A percentile compares a stretch with the other conserved stretches of the same genome.
Evolutionary conservation across 1,284 basidiomycete species (phyloP).

Genomic region (Ganoderma meredithae): DNA sequence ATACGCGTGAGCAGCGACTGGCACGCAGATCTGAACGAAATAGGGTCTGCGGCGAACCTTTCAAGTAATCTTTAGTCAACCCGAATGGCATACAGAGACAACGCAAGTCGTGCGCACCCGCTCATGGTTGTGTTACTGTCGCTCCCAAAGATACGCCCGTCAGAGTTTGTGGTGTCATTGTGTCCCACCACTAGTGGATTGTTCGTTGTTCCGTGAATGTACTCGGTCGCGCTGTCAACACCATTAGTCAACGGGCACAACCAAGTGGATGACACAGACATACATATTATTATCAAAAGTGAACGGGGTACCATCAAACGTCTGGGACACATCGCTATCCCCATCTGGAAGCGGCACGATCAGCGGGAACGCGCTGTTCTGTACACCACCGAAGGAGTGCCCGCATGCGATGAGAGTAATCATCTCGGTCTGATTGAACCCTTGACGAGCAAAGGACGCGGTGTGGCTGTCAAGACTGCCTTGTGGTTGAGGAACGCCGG

Average conservation of each 20-base stretch:
- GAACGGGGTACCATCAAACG: slow-evolving; percentile 29
- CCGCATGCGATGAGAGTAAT: slow-evolving; percentile 41
- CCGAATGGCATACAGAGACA: not conserved
- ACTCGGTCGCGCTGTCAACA: slow-evolving; percentile 29
- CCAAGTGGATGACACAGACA: not conserved
- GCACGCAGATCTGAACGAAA: slow-evolving; percentile 30
- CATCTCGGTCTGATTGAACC: slow-evolving; percentile 37
- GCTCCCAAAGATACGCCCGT: slow-evolving; percentile 33
- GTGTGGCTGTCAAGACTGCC: slow-evolving; percentile 31
- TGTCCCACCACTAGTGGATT: slow-evolving; percentile 33
- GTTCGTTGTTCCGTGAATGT: slow-evolving; percentile 29
- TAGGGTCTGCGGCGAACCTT: slow-evolving; percentile 3
- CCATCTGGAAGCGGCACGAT: slow-evolving; percentile 27
- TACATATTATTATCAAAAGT: slow-evolving; percentile 32
- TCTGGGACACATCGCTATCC: slow-evolving; percentile 17
- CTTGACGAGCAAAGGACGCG: slow-evolving; percentile 34
- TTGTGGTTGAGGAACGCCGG: slow-evolving; percentile 41
- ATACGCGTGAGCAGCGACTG: slow-evolving; percentile 35
- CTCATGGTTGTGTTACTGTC: slow-evolving; percentile 40
- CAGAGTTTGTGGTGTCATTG: slow-evolving; percentile 33
- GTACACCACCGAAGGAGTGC: slow-evolving; percentile 39
- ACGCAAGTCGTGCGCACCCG: slow-evolving; percentile 5
- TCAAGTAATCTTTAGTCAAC: not conserved
- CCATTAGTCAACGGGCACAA: not conserved
- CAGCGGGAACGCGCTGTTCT: slow-evolving; percentile 38